Conservation (phyloP, 1,284 basidiomycete genomes). For the Cutaneotrichosporon spelunceum region DNA sequence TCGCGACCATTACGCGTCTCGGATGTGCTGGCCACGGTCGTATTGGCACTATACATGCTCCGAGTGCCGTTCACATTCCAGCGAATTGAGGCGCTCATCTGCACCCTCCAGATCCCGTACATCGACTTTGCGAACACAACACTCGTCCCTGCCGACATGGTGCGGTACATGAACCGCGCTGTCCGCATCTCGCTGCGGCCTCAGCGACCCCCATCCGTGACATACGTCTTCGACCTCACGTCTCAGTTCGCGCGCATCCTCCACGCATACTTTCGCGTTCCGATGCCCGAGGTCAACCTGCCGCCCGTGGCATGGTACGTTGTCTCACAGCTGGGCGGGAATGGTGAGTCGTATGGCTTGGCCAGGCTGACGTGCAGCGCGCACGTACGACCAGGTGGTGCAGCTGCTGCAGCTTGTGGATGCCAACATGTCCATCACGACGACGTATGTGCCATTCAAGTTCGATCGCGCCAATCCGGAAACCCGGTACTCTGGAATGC, state of each 20-base stretch:
- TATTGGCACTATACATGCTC: slow-evolving; percentile 72
- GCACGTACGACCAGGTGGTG: slow-evolving; percentile 55
- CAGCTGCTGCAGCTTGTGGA: slow-evolving; percentile 37
- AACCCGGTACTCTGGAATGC: background rate
- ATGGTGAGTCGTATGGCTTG: slow-evolving; percentile 60
- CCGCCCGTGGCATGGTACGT: slow-evolving; percentile 78
- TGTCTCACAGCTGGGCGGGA: slow-evolving; percentile 65
- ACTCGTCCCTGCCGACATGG: slow-evolving; percentile 63
- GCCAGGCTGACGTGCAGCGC: slow-evolving; percentile 57
- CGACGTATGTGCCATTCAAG: slow-evolving; percentile 36
- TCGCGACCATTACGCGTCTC: slow-evolving; percentile 20
- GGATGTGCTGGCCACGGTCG: slow-evolving; percentile 52
- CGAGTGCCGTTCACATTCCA: slow-evolving; percentile 69
- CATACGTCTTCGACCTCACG: slow-evolving; percentile 23
- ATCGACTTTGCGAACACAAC: slow-evolving; percentile 63
- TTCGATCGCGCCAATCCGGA: slow-evolving; percentile 37
- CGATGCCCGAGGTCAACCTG: slow-evolving; percentile 72
- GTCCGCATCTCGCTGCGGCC: slow-evolving; percentile 17
- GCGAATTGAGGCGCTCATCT: slow-evolving; percentile 68
- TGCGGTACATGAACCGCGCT: slow-evolving; percentile 14
- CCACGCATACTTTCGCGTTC: slow-evolving; percentile 57
- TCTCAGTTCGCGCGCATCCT: slow-evolving; percentile 29
- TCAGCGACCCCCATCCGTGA: slow-evolving; percentile 28
- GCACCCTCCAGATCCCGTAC: slow-evolving; percentile 73
- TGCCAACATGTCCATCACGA: slow-evolving; percentile 45